Evolutionary conservation across 306 rosid genomes (phyloP), one percentile per base, ranked within the genome.

Genomic region (Sophora flavescens): DNA sequence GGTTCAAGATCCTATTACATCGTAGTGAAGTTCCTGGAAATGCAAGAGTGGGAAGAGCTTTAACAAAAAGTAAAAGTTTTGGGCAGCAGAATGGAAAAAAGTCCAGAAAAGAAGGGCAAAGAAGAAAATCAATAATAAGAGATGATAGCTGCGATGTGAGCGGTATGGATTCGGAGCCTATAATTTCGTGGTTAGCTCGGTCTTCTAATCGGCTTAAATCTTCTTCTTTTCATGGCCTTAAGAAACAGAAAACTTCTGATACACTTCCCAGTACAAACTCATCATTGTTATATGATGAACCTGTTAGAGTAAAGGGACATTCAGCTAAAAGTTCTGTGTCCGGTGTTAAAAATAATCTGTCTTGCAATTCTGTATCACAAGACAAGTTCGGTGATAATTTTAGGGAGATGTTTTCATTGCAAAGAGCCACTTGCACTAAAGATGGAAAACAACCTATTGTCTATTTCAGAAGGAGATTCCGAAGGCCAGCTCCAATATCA

Each of bases 21-120:
- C 99, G 93, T 18, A 84, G 85, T 86, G 99, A 96, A 88, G 93
- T 89, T 86, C 99, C 92, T 56, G 90, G 93, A 78, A 89, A 73
- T 75, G 76, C 65, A 32, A 78, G 72, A 48, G 59, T 70, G 14
- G 81, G 83, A 70, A 88, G 88, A 78, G 63, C 86, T 41, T 51
- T 32, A 5, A 11, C 22, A 28, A 88, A 56, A 60, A 72, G 48
- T 70, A 81, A 65, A 75, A 83, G 77, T 83, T 73, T 87, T 78
- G 88, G 64, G 79, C 69, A 78, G 80, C 79, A 62, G 74, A 85
- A 78, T 33, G 76, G 88, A 75, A 84, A 79, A 75, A 87, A 86
- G 59, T 81, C 85, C 71, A 74, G 79, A 52, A 88, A 83, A 81
- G 88, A 86, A 76, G 84, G 77, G 65, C 86, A 82, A 79, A 84